A percentile compares a stretch with the other conserved stretches of the same genome.
Evolutionary conservation across 2,329 filamentous ascomycete genomes (phyloP).

Genomic region (Hypoxylon sp.): DNA sequence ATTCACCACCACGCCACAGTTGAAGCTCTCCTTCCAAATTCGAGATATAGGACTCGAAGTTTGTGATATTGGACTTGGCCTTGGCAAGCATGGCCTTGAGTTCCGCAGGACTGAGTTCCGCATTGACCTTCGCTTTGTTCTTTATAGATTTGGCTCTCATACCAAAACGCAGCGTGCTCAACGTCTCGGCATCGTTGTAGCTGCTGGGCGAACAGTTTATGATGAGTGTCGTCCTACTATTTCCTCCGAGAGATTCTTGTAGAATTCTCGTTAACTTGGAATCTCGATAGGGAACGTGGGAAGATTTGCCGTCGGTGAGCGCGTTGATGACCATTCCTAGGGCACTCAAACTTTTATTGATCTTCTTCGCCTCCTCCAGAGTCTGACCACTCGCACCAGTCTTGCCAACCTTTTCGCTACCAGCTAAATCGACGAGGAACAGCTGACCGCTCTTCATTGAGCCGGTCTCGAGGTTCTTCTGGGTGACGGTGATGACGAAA

Average conservation of each 20-base stretch:
- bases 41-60: conserved; percentile 87
- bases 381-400: conserved; percentile 97
- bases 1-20: conserved; percentile 87
- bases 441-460: conserved; percentile 96
- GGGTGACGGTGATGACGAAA: conserved; percentile 94
- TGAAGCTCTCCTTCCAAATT: conserved; percentile 87
- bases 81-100: conserved; percentile 94
- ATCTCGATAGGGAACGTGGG: conserved; percentile 95
- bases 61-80: conserved; percentile 88
- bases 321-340: conserved; percentile 99
- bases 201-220: conserved; percentile 99
- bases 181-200: conserved; percentile 95
- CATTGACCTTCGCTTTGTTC: conserved; percentile 99
- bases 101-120: conserved; percentile 94
- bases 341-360: conserved; percentile 99
- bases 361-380: conserved; percentile 98
- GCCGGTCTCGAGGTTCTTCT: conserved; percentile 97
- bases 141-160: conserved; percentile 98
- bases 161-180: conserved; percentile 92
- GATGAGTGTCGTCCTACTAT: conserved; percentile 97
- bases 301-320: conserved; percentile 95
- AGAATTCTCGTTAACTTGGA: conserved; percentile 97
- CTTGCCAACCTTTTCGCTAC: conserved; percentile 98
- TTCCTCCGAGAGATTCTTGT: conserved; percentile 96
- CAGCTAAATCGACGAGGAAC: conserved; percentile 96